These are phyloP conservation scores for Thymus mandschuricus DNA, from an alignment of 257 asterid species.

Conservation along the genomic window DNA sequence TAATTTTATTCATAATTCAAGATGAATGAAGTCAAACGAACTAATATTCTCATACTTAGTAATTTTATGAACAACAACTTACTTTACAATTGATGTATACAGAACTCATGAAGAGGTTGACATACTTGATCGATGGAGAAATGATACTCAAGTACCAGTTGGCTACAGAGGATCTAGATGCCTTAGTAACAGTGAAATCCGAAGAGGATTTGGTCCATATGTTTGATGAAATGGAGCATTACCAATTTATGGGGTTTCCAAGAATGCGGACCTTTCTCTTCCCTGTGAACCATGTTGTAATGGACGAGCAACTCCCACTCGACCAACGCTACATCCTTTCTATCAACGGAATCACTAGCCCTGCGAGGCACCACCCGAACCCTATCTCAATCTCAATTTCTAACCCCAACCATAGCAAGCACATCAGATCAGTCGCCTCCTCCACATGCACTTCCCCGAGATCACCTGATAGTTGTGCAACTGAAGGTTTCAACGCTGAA, in stretches of 20 bases:
- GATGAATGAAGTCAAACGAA: neutral
- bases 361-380: slow-evolving; percentile 31
- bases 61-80: neutral
- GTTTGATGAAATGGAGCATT: slow-evolving; percentile 65
- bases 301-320: slow-evolving; percentile 40
- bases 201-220: slow-evolving; percentile 82
- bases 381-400: slow-evolving; percentile 34
- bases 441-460: slow-evolving; percentile 64
- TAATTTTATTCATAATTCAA: no score
- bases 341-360: slow-evolving; percentile 58
- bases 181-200: slow-evolving; percentile 69
- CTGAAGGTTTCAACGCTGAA: slow-evolving; percentile 39
- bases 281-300: slow-evolving; percentile 47
- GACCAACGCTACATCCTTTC: slow-evolving; percentile 83
- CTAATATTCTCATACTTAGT: neutral
- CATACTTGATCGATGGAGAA: slow-evolving; percentile 61
- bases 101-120: slow-evolving; percentile 86
- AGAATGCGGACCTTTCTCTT: slow-evolving; percentile 75
- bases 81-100: neutral
- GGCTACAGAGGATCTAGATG: slow-evolving; percentile 79
- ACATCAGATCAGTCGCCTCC: slow-evolving; percentile 42
- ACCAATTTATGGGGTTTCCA: slow-evolving; percentile 46
- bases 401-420: neutral
- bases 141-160: slow-evolving; percentile 81
- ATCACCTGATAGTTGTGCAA: slow-evolving; percentile 58